phyloP scores from a whole-genome alignment of 2,329 filamentous ascomycete genomes.

The Phyllosticta citrichinensis region DNA sequence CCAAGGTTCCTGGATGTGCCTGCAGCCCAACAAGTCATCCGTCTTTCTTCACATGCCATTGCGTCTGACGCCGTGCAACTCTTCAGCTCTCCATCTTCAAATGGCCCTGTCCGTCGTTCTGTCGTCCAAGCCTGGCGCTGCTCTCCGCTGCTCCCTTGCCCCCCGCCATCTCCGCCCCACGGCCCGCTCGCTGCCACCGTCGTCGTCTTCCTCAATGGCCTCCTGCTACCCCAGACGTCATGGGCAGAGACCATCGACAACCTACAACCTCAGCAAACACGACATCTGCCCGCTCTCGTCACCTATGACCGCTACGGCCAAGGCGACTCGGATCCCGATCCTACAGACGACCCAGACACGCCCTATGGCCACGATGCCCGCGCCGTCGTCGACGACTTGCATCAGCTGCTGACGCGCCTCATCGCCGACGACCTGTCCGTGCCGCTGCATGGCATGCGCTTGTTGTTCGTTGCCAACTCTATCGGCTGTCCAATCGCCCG shows the following conservation, averaged over 20 bases:
- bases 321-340: slow-evolving; percentile 42
- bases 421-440: slow-evolving; percentile 23
- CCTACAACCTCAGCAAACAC: slow-evolving; percentile 23
- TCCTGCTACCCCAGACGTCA: slow-evolving; percentile 30
- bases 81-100: slow-evolving; percentile 16
- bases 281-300: slow-evolving; percentile 34
- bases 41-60: not conserved
- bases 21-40: not conserved
- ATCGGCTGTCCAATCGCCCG: slow-evolving; percentile 45
- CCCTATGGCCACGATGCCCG: slow-evolving; percentile 40
- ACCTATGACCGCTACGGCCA: slow-evolving; percentile 52
- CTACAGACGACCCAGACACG: slow-evolving; percentile 17
- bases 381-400: slow-evolving; percentile 36
- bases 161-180: slow-evolving; percentile 1
- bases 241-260: slow-evolving; percentile 27
- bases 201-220: slow-evolving; percentile 36
- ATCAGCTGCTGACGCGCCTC: slow-evolving; percentile 34
- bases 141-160: slow-evolving; percentile 3
- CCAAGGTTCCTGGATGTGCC: not conserved
- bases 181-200: slow-evolving; percentile 25
- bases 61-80: no score
- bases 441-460: slow-evolving; percentile 24
- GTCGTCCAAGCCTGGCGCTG: slow-evolving; percentile 17
- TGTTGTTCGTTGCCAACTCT: slow-evolving; percentile 43
- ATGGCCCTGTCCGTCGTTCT: slow-evolving; percentile 19